Conservation (phyloP, 2,329 filamentous ascomycete species). For the Pseudogymnoascus sp. region DNA sequence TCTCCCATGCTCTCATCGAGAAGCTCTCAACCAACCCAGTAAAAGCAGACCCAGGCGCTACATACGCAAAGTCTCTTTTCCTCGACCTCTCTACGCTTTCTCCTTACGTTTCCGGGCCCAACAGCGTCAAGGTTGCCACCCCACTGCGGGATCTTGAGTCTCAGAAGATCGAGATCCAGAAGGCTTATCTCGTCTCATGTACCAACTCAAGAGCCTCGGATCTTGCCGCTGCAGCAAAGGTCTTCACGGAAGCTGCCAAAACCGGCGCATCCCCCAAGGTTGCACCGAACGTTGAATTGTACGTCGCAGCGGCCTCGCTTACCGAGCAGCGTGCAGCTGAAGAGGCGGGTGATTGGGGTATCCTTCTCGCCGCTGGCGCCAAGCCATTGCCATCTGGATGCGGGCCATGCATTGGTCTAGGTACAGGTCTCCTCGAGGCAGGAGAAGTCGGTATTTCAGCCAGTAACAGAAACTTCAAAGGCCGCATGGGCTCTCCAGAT, state of each 20-base stretch:
- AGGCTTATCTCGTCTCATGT: slow-evolving; percentile 82
- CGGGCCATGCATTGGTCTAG: slow-evolving; percentile 79
- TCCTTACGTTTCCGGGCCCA: slow-evolving; percentile 79
- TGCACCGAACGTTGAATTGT: slow-evolving; percentile 69
- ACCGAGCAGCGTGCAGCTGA: slow-evolving; percentile 72
- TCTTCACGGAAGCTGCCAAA: slow-evolving; percentile 69
- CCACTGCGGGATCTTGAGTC: slow-evolving; percentile 65
- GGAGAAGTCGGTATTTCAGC: slow-evolving; percentile 84
- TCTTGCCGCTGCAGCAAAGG: slow-evolving; percentile 69
- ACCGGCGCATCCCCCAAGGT: slow-evolving; percentile 60
- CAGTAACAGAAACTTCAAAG: slow-evolving; percentile 84
- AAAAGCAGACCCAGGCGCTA: slow-evolving; percentile 64
- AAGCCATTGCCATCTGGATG: slow-evolving; percentile 64
- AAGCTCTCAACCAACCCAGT: slow-evolving; percentile 60
- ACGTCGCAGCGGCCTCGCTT: slow-evolving; percentile 78
- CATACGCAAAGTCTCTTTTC: slow-evolving; percentile 76
- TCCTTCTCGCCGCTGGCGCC: slow-evolving; percentile 72
- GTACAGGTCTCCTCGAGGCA: slow-evolving; percentile 64
- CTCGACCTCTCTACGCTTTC: slow-evolving; percentile 76
- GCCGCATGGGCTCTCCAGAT: slow-evolving; percentile 73
- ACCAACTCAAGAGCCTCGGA: slow-evolving; percentile 81
- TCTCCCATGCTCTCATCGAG: slow-evolving; percentile 67
- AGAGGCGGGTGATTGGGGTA: slow-evolving; percentile 77
- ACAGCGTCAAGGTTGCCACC: slow-evolving; percentile 81
- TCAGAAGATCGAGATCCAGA: slow-evolving; percentile 69